These are phyloP conservation scores for Heliamphora exappendiculata DNA, from an alignment of 148 eudicot genomes.

Conservation along the genomic window DNA sequence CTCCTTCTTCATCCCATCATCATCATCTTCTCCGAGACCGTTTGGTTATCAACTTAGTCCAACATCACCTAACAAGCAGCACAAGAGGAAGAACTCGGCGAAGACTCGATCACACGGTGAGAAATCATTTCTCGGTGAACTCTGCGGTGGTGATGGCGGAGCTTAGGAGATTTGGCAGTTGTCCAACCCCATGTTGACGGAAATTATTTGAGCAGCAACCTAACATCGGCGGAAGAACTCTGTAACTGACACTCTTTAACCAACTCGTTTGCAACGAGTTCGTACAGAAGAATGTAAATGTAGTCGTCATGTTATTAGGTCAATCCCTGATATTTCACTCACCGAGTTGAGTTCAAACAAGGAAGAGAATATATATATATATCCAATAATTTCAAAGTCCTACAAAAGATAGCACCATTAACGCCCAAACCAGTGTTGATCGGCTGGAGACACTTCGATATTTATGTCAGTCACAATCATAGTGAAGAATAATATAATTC, in stretches of 20 bases:
- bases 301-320: conserved; percentile 36
- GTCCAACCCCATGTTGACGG: conserved; percentile 43
- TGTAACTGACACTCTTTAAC: conserved; percentile 49
- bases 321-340: conserved; percentile 44
- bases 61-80: background rate
- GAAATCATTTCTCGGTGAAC: conserved; percentile 18
- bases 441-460: too few relatives aligned
- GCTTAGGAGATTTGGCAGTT: conserved; percentile 56
- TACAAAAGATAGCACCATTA: too few relatives aligned
- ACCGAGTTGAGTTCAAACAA: conserved; percentile 8
- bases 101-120: conserved; percentile 9
- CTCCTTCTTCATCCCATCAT: too few relatives aligned
- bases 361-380: too few relatives aligned
- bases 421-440: too few relatives aligned
- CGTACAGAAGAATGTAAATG: conserved; percentile 35
- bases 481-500: too few relatives aligned
- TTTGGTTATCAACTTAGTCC: conserved; percentile 23
- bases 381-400: too few relatives aligned
- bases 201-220: conserved; percentile 41
- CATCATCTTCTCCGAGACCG: conserved; percentile 43
- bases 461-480: too few relatives aligned
- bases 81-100: conserved; percentile 23
- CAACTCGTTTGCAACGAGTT: conserved; percentile 52
- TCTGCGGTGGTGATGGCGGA: conserved; percentile 55
- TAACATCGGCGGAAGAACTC: conserved; percentile 47